phyloP scores from a whole-genome alignment of 2,329 filamentous ascomycete species.

The Cephalotrichum gorgonifer region DNA sequence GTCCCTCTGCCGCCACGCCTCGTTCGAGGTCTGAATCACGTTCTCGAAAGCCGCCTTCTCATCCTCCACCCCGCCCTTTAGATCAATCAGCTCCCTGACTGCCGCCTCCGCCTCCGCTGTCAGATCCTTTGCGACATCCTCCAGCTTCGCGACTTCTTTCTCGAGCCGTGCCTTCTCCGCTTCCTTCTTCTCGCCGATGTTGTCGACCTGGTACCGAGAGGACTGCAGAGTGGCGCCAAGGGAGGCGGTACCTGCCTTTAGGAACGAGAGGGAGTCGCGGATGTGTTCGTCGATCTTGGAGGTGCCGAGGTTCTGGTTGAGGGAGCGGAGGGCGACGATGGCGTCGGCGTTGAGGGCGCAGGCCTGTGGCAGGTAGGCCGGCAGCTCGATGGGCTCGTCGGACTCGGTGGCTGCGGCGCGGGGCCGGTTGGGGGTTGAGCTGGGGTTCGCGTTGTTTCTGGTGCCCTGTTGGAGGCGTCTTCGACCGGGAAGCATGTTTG shows the following conservation, averaged over 20 bases:
- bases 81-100: slow-evolving; percentile 38
- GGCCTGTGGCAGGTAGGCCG: slow-evolving; percentile 1
- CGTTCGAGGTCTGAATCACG: slow-evolving; percentile 16
- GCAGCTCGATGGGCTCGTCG: neutral
- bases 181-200: slow-evolving; percentile 1
- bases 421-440: neutral
- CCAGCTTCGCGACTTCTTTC: slow-evolving; percentile 1
- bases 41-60: slow-evolving; percentile 27
- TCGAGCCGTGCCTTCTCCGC: slow-evolving; percentile 1
- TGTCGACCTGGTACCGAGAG: neutral
- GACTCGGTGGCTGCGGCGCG: neutral
- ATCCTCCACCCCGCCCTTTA: slow-evolving; percentile 38
- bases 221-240: slow-evolving; percentile 1
- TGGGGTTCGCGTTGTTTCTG: neutral
- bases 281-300: slow-evolving; percentile 4
- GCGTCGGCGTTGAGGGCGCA: slow-evolving; percentile 1
- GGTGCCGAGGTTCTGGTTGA: slow-evolving; percentile 4
- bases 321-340: neutral
- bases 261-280: neutral
- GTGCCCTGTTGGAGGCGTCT: slow-evolving; percentile 1
- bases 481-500: neutral
- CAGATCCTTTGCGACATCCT: slow-evolving; percentile 13
- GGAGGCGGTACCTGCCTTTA: neutral
- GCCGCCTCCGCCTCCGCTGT: slow-evolving; percentile 35
- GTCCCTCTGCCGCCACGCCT: slow-evolving; percentile 6